Evolutionary conservation across 2,329 filamentous ascomycete genomes (phyloP).

Genomic region (Colletotrichum cereale): DNA sequence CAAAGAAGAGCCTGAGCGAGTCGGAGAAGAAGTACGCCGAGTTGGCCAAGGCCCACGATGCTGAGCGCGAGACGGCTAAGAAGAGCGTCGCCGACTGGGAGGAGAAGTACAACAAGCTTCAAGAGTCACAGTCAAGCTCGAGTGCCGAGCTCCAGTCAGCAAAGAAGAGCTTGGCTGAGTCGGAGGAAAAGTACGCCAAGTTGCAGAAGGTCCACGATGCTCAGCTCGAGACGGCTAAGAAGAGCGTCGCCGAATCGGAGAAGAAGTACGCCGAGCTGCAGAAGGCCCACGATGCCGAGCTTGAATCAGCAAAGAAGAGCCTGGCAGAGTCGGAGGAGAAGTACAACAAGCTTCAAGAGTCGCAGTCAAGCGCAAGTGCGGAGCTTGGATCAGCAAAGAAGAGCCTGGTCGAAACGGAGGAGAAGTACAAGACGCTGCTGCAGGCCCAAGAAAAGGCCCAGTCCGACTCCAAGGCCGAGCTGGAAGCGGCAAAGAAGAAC

Average conservation of each 20-base stretch:
- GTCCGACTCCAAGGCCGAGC: constrained; percentile 12
- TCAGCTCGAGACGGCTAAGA: constrained; percentile 40
- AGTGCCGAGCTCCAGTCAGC: constrained; percentile 44
- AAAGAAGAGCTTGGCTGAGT: constrained; percentile 41
- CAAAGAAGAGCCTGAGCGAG: constrained; percentile 39
- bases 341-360: constrained; percentile 31
- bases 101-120: constrained; percentile 43
- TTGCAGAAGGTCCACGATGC: constrained; percentile 43
- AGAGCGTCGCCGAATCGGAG: constrained; percentile 41
- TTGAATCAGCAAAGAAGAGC: constrained; percentile 46
- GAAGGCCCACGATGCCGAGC: constrained; percentile 48
- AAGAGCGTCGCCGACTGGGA: constrained; percentile 43
- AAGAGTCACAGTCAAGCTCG: constrained; percentile 46
- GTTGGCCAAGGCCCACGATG: constrained; percentile 33
- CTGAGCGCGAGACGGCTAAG: constrained; percentile 44
- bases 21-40: constrained; percentile 46
- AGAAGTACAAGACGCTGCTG: constrained; percentile 42
- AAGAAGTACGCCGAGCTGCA: constrained; percentile 41
- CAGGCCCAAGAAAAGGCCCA: constrained; percentile 29
- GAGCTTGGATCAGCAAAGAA: constrained; percentile 35
- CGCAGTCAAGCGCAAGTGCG: constrained; percentile 6
- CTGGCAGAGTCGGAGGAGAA: constrained; percentile 46
- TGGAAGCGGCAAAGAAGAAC: constrained; percentile 36
- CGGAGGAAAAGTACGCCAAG: constrained; percentile 43
- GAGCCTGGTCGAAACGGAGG: constrained; percentile 42